Base-by-base conservation (phyloP, 1,284 basidiomycete species). In the Cutaneotrichosporon cyanovorans region DNA sequence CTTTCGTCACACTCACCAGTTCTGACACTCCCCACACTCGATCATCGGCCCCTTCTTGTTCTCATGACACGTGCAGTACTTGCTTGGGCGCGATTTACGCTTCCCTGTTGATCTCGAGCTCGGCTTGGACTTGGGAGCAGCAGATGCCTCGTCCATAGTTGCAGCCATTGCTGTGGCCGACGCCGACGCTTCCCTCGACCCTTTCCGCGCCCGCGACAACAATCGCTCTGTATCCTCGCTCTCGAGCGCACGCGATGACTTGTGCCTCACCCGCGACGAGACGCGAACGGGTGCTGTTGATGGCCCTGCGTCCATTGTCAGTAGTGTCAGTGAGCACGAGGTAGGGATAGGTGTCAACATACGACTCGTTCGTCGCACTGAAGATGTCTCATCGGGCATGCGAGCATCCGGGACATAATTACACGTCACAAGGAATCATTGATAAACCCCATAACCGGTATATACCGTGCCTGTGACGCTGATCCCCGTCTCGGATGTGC, bases 11-110 rank as follows among this genome's bases (percentile, higher is more conserved):
- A 60, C 66, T 46, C 40, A 67, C 67, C 68, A 69, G 41, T 69
- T 59, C 20, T 58, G 56, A 46, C 68, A 69, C 30, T 57, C 51
- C 14, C 51, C 63, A 46, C 67, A 69, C 54, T 69, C 60, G n/a
- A 69, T 68, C 67, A 69, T 69, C 3, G 62, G 55, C n/a, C 61
- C 60, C 3, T 51, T 48, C 8, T 51, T 50, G 5, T 56, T 48
- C 25, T 56, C 53, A 42, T 61, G 59, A 42, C 68, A 68, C 2
- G 63, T 14, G 45, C 65, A 67, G 39, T 62, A 67, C 22, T 57
- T 55, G 31, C 25, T 28, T 7, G 25, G 8, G 12, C 54, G 56
- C 31, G 53, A 47, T 15, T 55, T 40, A 6, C 40, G 23, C 41
- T 42, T 48, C 47, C 28, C 20, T 16, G 8, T 34, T 37, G 31